phyloP scores from a whole-genome alignment of 305 asterid genomes.

The Petunia hybrid region DNA sequence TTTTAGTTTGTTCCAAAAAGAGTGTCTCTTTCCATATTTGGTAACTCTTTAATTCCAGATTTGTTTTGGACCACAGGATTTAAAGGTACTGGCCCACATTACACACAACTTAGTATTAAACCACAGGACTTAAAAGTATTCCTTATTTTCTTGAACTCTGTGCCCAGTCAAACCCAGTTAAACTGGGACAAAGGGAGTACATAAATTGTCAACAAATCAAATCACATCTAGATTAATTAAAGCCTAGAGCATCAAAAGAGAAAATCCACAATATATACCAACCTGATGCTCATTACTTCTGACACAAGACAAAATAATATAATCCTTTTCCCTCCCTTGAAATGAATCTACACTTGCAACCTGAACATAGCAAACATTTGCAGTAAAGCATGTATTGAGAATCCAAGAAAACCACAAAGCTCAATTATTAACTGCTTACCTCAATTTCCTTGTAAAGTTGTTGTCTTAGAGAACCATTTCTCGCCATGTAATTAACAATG shows the following conservation, averaged over 20 bases:
- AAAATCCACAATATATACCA: slow-evolving; percentile 35
- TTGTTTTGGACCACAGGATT: no score
- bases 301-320: slow-evolving; percentile 95
- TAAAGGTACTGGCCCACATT: no score
- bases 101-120: no score
- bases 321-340: slow-evolving; percentile 99
- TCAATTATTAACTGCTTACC: slow-evolving; percentile 49
- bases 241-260: slow-evolving; percentile 23
- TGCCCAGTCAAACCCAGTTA: no score
- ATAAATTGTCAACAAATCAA: background rate
- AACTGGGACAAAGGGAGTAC: background rate
- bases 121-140: no score
- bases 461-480: slow-evolving; percentile 96
- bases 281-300: slow-evolving; percentile 99
- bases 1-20: no score
- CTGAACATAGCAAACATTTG: slow-evolving; percentile 47
- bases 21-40: no score
- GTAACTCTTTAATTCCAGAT: no score
- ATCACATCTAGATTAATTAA: background rate
- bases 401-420: background rate
- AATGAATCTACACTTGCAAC: slow-evolving; percentile 99
- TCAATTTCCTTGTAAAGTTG: slow-evolving; percentile 99
- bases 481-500: slow-evolving; percentile 96
- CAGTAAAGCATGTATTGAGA: background rate
- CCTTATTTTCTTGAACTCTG: no score